Conservation (phyloP, 176 grass and related monocot genomes). For the Phoenix roebelenii region DNA sequence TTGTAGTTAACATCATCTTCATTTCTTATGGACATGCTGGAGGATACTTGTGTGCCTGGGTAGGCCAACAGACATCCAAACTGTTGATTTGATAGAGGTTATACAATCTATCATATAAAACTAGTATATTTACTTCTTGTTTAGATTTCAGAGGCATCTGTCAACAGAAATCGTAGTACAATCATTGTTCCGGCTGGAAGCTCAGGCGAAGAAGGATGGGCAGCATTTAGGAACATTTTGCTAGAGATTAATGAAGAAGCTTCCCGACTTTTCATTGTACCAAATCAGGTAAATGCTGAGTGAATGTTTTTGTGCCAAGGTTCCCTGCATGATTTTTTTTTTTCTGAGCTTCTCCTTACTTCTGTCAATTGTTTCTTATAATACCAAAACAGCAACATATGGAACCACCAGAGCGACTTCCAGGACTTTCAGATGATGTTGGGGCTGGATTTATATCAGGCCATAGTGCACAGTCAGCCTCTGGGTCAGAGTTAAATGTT, state of each 20-base stretch:
- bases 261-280: conserved; percentile 50
- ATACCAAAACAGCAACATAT: conserved; percentile 51
- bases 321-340: not conserved
- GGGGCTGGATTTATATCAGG: conserved; percentile 97
- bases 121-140: conserved; percentile 5
- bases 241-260: conserved; percentile 83
- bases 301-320: not conserved
- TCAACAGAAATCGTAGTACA: conserved; percentile 95
- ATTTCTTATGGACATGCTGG: no score
- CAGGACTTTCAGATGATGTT: conserved; percentile 89
- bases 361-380: conserved; percentile 9
- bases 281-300: conserved; percentile 53
- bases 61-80: not conserved
- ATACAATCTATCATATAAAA: not conserved
- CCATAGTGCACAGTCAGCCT: conserved; percentile 52
- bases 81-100: not conserved
- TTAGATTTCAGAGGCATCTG: conserved; percentile 88
- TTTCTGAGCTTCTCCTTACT: conserved; percentile 5
- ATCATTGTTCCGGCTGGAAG: conserved; percentile 94
- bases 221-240: conserved; percentile 86
- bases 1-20: no score
- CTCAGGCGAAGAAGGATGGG: conserved; percentile 96
- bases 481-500: conserved; percentile 63
- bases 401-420: conserved; percentile 67
- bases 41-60: no score